Evolutionary conservation across 352 stramenopile species (phyloP).

Genomic region (Phytophthora litchii): DNA sequence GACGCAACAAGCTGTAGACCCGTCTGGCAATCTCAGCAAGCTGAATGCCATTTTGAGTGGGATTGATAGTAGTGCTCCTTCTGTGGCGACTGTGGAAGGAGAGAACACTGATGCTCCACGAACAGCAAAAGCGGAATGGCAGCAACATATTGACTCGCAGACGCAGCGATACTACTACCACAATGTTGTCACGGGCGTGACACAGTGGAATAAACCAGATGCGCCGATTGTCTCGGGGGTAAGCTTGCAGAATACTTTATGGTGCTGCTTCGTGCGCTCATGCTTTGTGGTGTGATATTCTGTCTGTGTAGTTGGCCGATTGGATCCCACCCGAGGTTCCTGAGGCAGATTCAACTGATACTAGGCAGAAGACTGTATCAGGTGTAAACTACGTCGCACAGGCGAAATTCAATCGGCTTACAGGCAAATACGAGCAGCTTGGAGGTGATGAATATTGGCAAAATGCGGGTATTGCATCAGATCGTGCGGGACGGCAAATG

Average conservation of each 20-base stretch:
- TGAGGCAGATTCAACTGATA: slow-evolving; percentile 20
- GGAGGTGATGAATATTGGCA: slow-evolving; percentile 74
- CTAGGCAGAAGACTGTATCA: slow-evolving; percentile 49
- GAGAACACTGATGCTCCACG: slow-evolving; percentile 10
- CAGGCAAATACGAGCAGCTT: slow-evolving; percentile 74
- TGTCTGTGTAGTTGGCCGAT: slow-evolving; percentile 59
- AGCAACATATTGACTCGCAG: slow-evolving; percentile 85
- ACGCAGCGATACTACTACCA: slow-evolving; percentile 87
- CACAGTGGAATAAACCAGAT: slow-evolving; percentile 82
- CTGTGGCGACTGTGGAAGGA: neutral
- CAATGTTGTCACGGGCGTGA: slow-evolving; percentile 77
- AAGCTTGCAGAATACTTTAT: slow-evolving; percentile 19
- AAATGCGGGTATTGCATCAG: slow-evolving; percentile 53
- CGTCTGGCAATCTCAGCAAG: slow-evolving; percentile 68
- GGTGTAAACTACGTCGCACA: slow-evolving; percentile 67
- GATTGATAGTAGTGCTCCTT: slow-evolving; percentile 43
- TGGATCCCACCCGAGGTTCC: slow-evolving; percentile 73
- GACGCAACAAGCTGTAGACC: slow-evolving; percentile 72
- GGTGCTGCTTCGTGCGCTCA: slow-evolving; percentile 2
- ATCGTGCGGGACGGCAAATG: slow-evolving; percentile 85
- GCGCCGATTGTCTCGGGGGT: slow-evolving; percentile 72
- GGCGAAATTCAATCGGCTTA: slow-evolving; percentile 84
- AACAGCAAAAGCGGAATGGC: slow-evolving; percentile 63
- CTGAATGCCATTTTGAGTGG: slow-evolving; percentile 75
- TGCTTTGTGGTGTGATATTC: neutral